These are phyloP conservation scores for Gynostemma pentaphyllum DNA, from an alignment of 306 rosid genomes.

Conservation along the genomic window DNA sequence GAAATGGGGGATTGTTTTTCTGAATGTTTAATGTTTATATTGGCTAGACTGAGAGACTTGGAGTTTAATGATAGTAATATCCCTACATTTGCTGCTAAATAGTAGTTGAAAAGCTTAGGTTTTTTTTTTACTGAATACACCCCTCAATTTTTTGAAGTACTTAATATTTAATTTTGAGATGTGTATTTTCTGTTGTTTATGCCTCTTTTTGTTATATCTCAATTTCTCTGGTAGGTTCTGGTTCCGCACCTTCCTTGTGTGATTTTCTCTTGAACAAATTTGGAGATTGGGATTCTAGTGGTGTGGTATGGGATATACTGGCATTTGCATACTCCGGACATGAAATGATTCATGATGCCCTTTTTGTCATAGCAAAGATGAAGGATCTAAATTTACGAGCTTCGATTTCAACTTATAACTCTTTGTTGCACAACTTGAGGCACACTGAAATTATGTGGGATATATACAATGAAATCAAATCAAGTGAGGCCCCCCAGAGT, in stretches of 20 bases:
- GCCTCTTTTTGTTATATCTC: constrained; percentile 3
- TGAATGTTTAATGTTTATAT: background rate
- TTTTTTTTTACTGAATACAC: background rate
- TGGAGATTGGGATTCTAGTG: constrained; percentile 25
- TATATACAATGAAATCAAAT: constrained; percentile 25
- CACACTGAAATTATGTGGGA: constrained; percentile 33
- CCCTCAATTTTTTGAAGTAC: background rate
- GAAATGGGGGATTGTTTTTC: background rate
- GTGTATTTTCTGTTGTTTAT: constrained; percentile 12
- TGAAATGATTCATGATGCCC: constrained; percentile 37
- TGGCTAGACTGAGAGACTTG: constrained; percentile 1
- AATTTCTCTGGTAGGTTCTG: constrained; percentile 28
- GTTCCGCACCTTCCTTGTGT: constrained; percentile 31
- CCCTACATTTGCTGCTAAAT: background rate
- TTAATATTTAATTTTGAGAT: background rate
- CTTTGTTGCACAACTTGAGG: constrained; percentile 36
- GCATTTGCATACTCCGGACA: constrained; percentile 30
- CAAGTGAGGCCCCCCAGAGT: constrained; percentile 22
- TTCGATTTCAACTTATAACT: constrained; percentile 31
- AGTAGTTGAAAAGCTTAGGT: background rate
- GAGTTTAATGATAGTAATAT: background rate
- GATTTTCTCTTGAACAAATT: constrained; percentile 28
- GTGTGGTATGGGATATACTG: constrained; percentile 38
- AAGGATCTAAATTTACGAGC: constrained; percentile 32
- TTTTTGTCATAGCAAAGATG: constrained; percentile 41